These are phyloP conservation scores for Bipolaris cookei DNA, from an alignment of 2,329 filamentous ascomycete species.

Conservation along the genomic window DNA sequence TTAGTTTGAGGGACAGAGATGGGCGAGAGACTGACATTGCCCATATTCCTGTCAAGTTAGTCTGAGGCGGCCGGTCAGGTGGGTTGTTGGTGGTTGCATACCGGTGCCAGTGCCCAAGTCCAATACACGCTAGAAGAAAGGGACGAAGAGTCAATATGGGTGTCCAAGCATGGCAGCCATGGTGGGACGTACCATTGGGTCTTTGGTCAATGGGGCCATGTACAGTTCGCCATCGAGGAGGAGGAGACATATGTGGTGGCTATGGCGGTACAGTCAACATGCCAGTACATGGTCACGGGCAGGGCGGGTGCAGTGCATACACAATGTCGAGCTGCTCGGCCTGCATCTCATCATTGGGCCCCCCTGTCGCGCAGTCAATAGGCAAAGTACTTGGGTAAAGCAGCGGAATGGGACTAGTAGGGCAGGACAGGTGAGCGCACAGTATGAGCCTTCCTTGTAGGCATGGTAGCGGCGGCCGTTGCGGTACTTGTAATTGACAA, in stretches of 20 bases:
- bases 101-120: conserved; percentile 52
- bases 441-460: conserved; percentile 37
- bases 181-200: conserved; percentile 25
- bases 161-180: neutral
- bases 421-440: conserved; percentile 19
- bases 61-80: conserved; percentile 1
- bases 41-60: conserved; percentile 47
- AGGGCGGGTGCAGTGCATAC: conserved; percentile 13
- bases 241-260: conserved; percentile 37
- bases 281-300: neutral
- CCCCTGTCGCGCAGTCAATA: conserved; percentile 19
- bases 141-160: neutral
- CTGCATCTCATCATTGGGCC: conserved; percentile 47
- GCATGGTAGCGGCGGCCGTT: conserved; percentile 41
- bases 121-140: conserved; percentile 39
- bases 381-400: no score
- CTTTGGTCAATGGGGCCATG: conserved; percentile 30
- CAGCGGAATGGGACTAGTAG: neutral
- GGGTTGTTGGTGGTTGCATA: conserved; percentile 9
- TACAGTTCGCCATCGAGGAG: conserved; percentile 32
- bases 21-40: conserved; percentile 38
- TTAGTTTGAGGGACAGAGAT: neutral
- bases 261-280: conserved; percentile 13
- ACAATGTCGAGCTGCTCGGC: conserved; percentile 51
- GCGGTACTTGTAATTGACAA: conserved; percentile 35